These are phyloP conservation scores for Plasmodium chabaudi DNA, from an alignment of 169 alveolate species.

Conservation along the genomic window DNA sequence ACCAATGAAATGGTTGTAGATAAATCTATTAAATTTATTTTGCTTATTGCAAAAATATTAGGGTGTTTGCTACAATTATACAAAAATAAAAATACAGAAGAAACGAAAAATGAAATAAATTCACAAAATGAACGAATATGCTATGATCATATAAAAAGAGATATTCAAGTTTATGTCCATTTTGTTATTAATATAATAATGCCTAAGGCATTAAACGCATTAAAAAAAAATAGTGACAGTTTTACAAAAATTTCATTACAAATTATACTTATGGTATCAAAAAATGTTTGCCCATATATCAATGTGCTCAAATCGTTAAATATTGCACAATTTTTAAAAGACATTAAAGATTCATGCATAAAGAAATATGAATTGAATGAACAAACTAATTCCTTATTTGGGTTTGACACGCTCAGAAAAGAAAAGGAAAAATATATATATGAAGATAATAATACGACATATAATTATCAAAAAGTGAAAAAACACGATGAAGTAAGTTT, in stretches of 20 bases:
- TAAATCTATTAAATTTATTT: slow-evolving; percentile 45
- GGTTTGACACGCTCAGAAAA: slow-evolving; percentile 9
- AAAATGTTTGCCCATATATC: slow-evolving; percentile 56
- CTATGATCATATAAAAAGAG: slow-evolving; percentile 5
- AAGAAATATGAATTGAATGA: slow-evolving; percentile 25
- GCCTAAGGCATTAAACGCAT: slow-evolving; percentile 72
- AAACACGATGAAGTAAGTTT: slow-evolving; percentile 2
- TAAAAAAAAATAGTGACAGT: slow-evolving; percentile 45
- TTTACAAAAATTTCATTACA: slow-evolving; percentile 62
- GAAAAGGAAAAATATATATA: neutral
- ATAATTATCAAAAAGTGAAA: neutral
- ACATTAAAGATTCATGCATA: slow-evolving; percentile 14
- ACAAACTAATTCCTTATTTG: slow-evolving; percentile 8
- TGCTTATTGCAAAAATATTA: slow-evolving; percentile 37
- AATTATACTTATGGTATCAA: slow-evolving; percentile 33
- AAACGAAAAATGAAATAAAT: neutral
- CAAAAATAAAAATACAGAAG: neutral
- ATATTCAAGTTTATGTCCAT: slow-evolving; percentile 35
- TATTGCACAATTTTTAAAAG: slow-evolving; percentile 36
- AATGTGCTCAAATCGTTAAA: slow-evolving; percentile 17
- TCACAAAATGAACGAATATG: neutral
- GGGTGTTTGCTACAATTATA: slow-evolving; percentile 11
- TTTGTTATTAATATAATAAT: slow-evolving; percentile 67
- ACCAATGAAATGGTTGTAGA: slow-evolving; percentile 67
- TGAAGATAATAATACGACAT: neutral